Evolutionary conservation across 1,139 yeast genomes (phyloP), one percentile per base, ranked within the genome.

Genomic region (Saccharomyces uvarum): DNA sequence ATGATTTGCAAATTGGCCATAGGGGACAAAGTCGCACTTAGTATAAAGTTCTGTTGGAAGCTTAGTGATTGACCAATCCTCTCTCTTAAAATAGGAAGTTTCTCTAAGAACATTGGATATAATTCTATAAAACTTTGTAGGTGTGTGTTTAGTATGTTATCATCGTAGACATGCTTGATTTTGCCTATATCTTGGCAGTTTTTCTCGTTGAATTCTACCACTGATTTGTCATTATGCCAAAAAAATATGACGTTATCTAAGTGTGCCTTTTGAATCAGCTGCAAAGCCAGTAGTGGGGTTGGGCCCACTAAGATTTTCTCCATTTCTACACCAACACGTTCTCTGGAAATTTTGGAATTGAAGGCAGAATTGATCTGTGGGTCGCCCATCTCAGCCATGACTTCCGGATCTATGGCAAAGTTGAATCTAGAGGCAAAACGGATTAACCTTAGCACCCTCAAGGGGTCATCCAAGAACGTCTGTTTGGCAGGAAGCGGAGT

Each of bases 401-500:
- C 83, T 0, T 76, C 78, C 0, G 71, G 62, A 9, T 84, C 95
- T 46, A 93, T 77, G 0, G 64, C 63, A 65, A 91, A 95, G 53
- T 82, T 77, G 65, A 86, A 89, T 53, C 89, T 81, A 48, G 90
- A 78, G 0, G 97, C 95, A 75, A 93, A 93, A 59, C 99, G 74
- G 27, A 93, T 80, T 55, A 93, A 73, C 59, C 99, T 77, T 56
- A 93, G 72, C 1, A 93, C 95, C 57, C 99, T 78, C 57, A 93
- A 76, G 0, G 99, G 99, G 69, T 93, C 99, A 68, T 93, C 99
- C 53, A 84, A 69, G 65, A 93, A 93, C 0, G 99, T 93, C 64
- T 86, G 82, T 49, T 77, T 70, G 2, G 99, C 96, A 14, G 81
- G 84, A 54, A 93, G 75, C 0, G 99, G 99, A 0, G 99, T 93